Evolutionary conservation across 208 protist genomes (phyloP), one percentile per base, ranked within the genome.

Genomic region (Leishmania gerbilli): DNA sequence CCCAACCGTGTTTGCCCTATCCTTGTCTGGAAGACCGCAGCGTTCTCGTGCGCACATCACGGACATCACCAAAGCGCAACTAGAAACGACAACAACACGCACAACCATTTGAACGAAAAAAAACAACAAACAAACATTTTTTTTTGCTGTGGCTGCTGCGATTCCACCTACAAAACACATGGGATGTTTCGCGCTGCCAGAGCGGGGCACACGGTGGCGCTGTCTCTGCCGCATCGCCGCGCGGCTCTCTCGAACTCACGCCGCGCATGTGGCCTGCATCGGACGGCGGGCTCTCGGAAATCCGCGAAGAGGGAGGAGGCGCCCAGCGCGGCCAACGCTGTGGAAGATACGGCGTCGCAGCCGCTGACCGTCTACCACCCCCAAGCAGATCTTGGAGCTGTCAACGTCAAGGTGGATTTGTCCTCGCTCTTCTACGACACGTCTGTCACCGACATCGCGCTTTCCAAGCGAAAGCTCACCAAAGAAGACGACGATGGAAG

Each of bases 401-500:
- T n/a, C 42, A 42, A 9, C 17, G 15, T 2, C 75, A 11, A 27
- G 45, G 27, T 27, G 17, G 75, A 79, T 24, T 31, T 67, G 15
- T 40, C 75, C 45, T 67, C 75, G 19, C 75, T 79, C 60, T 79
- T 79, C 75, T 79, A 67, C 75, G 75, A 79, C 75, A 79, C 75
- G n/a, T 79, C 75, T 31, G 60, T 79, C 21, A 31, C 27, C 17
- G 53, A 65, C 42, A 49, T 68, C 37, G 7, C 53, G 21, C 53
- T 67, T 21, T 45, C 31, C 45, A 74, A 74, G 8, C 69, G 69
- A 37, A 74, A 55, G 13, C 34, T 77, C 40, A 77, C 74, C 2
- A 77, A 77, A 31, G 74, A 77, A 0, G 74, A 77, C 11, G 74
- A 67, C 15, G 55, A 79, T 67, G 55, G 75, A 9, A 79, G 27